A percentile compares a stretch with the other conserved stretches of the same genome.
These are phyloP conservation scores for Apostasia shenzhenica DNA, from an alignment of 106 monocot species.

Conservation along the genomic window DNA sequence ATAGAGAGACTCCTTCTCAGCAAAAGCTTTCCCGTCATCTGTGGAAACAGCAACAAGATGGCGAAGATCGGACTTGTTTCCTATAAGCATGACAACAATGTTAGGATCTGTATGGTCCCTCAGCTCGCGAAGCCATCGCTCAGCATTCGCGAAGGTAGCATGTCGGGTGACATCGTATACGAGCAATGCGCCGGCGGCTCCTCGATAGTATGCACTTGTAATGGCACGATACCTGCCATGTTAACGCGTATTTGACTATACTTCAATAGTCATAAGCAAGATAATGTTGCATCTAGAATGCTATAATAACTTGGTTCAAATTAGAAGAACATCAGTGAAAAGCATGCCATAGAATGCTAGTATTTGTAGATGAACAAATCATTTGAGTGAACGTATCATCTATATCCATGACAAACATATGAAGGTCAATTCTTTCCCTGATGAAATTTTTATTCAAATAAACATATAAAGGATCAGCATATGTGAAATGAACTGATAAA, in stretches of 20 bases:
- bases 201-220: constrained; percentile 51
- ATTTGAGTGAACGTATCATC: too few species aligned
- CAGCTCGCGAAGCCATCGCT: constrained; percentile 38
- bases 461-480: too few species aligned
- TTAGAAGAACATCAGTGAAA: too few species aligned
- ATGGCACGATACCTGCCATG: constrained; percentile 40
- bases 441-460: too few species aligned
- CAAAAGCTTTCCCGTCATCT: constrained; percentile 34
- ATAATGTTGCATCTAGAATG: too few species aligned
- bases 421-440: too few species aligned
- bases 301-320: too few species aligned
- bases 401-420: too few species aligned
- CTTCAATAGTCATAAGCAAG: neutral
- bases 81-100: constrained; percentile 43
- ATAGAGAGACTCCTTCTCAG: constrained; percentile 27
- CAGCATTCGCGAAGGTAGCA: constrained; percentile 40
- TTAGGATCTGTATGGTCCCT: constrained; percentile 49
- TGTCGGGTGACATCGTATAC: constrained; percentile 44
- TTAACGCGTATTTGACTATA: neutral
- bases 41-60: constrained; percentile 35
- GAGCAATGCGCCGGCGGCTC: constrained; percentile 44
- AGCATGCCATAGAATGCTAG: too few species aligned
- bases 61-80: constrained; percentile 45
- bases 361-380: too few species aligned
- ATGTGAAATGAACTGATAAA: too few species aligned